A percentile compares a stretch with the other conserved stretches of the same genome.
These are phyloP conservation scores for Sphaerulina populicola DNA, from an alignment of 2,329 filamentous ascomycete genomes.

Conservation along the genomic window DNA sequence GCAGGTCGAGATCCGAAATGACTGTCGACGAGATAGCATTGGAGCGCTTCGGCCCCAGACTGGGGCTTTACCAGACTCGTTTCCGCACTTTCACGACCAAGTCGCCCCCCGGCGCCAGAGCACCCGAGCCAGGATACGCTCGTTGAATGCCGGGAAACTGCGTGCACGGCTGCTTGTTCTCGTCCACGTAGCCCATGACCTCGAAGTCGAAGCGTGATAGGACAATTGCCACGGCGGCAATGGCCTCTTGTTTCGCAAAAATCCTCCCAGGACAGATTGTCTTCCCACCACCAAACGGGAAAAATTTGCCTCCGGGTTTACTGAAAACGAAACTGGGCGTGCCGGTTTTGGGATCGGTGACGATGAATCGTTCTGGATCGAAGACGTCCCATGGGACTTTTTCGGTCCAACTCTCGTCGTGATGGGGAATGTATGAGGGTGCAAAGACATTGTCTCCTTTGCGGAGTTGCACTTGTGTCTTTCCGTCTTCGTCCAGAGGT, in stretches of 20 bases:
- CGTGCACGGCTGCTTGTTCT: slow-evolving; percentile 16
- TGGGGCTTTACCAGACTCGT: background rate
- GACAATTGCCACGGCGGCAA: slow-evolving; percentile 25
- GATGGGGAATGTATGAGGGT: slow-evolving; percentile 27
- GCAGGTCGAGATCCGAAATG: no score
- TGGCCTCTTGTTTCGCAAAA: slow-evolving; percentile 29
- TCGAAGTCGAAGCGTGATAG: slow-evolving; percentile 26
- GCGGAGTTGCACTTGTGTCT: slow-evolving; percentile 18
- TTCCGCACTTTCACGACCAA: slow-evolving; percentile 21
- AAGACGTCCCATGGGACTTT: slow-evolving; percentile 18
- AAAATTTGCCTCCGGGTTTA: slow-evolving; percentile 27
- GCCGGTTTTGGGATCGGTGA: slow-evolving; percentile 24
- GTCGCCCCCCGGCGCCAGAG: slow-evolving; percentile 25
- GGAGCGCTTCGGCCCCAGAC: no score
- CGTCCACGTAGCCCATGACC: slow-evolving; percentile 22
- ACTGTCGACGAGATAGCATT: no score
- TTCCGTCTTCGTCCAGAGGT: slow-evolving; percentile 26
- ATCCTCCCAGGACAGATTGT: slow-evolving; percentile 26
- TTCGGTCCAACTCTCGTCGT: slow-evolving; percentile 24
- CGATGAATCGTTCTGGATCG: slow-evolving; percentile 27
- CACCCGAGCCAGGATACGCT: slow-evolving; percentile 22
- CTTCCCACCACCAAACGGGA: slow-evolving; percentile 30
- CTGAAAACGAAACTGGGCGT: slow-evolving; percentile 23
- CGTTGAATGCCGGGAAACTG: slow-evolving; percentile 21
- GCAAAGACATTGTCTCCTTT: slow-evolving; percentile 29